Evolutionary conservation across 2,329 filamentous ascomycete species (phyloP).

Genomic region (Fusarium euwallaceae): DNA sequence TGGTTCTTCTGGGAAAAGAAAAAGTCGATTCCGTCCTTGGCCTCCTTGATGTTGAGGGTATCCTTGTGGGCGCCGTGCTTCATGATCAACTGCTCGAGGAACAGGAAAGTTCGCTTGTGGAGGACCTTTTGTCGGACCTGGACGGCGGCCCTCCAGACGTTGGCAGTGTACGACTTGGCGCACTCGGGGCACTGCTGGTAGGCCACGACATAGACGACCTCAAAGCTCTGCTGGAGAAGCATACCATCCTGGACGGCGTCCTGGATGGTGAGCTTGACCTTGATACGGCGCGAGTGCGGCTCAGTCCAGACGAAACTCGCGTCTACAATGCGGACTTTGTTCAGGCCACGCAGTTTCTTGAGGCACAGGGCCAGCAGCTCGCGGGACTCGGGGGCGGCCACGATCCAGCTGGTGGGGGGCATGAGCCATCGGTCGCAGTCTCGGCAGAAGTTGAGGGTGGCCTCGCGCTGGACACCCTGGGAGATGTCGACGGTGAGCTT

Average conservation of each 20-base stretch:
- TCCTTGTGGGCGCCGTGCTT: conserved; percentile 94
- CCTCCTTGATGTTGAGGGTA: conserved; percentile 98
- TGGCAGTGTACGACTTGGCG: conserved; percentile 94
- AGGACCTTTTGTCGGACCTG: conserved; percentile 97
- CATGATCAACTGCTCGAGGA: conserved; percentile 92
- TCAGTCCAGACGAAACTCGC: conserved; percentile 99
- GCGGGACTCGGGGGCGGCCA: conserved; percentile 86
- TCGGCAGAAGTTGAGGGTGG: conserved; percentile 88
- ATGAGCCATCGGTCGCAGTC: conserved; percentile 96
- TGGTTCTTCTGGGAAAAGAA: conserved; percentile 92
- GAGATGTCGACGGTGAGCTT: conserved; percentile 96
- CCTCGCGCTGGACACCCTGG: conserved; percentile 90
- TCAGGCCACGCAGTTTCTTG: conserved; percentile 85
- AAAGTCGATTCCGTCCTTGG: conserved; percentile 95
- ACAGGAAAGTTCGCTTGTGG: conserved; percentile 83
- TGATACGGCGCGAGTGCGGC: conserved; percentile 91
- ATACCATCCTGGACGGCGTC: conserved; percentile 73
- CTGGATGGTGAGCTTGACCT: conserved; percentile 96
- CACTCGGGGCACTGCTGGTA: conserved; percentile 96
- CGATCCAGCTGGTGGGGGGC: conserved; percentile 88
- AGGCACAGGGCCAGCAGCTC: conserved; percentile 94
- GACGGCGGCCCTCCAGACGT: conserved; percentile 93
- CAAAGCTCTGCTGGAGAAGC: conserved; percentile 90
- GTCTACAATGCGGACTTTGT: conserved; percentile 94
- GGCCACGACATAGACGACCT: conserved; percentile 91